Evolutionary conservation across 179 eudicot species (phyloP).

Genomic region (Beta corolliflora): DNA sequence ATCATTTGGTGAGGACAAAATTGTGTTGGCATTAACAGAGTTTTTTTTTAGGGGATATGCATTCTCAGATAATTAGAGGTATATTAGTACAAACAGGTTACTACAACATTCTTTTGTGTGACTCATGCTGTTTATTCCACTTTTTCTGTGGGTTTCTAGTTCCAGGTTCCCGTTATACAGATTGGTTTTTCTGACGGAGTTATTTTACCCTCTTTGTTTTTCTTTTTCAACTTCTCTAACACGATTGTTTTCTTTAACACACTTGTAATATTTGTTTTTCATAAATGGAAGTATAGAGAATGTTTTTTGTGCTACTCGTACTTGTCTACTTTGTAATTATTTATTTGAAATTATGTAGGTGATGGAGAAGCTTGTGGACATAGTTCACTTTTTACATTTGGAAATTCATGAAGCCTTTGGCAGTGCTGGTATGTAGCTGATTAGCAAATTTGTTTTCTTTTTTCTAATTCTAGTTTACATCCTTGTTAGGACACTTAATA

Average conservation of each 20-base stretch:
- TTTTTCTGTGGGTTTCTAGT: not conserved
- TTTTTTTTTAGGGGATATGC: not conserved
- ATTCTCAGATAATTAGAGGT: not conserved
- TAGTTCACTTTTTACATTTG: slow-evolving; percentile 79
- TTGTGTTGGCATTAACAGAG: not conserved
- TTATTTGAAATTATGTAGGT: slow-evolving; percentile 48
- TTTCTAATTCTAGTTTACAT: not conserved
- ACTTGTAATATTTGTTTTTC: too few relatives aligned
- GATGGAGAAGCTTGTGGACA: slow-evolving; percentile 98
- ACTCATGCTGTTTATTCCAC: not conserved
- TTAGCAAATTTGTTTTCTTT: not conserved
- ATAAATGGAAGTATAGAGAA: too few relatives aligned
- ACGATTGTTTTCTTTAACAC: not conserved
- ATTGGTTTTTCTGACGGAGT: not conserved
- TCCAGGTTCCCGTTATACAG: not conserved
- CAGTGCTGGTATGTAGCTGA: slow-evolving; percentile 57
- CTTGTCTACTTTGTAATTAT: slow-evolving; percentile 7
- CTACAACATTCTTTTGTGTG: too few relatives aligned
- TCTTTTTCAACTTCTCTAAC: not conserved
- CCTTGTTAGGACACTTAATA: not conserved
- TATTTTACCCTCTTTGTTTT: not conserved
- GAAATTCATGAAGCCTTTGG: slow-evolving; percentile 92
- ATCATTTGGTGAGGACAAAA: not conserved
- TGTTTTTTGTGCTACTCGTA: not conserved
- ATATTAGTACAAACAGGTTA: not conserved